Evolutionary conservation across 176 grass and related monocot genomes (phyloP).

Genomic region (Bolboschoenus planiculmis): DNA sequence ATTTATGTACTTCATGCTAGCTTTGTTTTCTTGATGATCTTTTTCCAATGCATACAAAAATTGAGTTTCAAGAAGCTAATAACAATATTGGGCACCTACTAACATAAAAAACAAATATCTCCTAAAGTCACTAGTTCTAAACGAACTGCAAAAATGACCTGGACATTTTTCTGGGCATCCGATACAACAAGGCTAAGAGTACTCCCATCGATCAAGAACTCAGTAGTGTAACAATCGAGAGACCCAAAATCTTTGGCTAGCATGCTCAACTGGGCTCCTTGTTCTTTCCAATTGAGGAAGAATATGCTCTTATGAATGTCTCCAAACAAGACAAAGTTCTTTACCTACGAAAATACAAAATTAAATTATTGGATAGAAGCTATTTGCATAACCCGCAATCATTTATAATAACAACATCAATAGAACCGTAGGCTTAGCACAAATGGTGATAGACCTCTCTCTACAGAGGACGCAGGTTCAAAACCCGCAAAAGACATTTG

Average conservation of each 20-base stretch:
- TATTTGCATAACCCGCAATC: background rate
- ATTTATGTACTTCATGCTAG: background rate
- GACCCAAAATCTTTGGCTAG: slow-evolving; percentile 93
- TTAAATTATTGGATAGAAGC: background rate
- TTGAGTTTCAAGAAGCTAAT: background rate
- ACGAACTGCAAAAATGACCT: slow-evolving; percentile 40
- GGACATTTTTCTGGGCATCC: slow-evolving; percentile 80
- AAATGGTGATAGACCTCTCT: too few species aligned
- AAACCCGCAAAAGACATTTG: too few species aligned
- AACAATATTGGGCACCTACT: background rate
- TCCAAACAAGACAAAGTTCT: slow-evolving; percentile 88
- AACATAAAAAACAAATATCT: background rate
- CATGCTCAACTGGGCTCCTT: slow-evolving; percentile 90
- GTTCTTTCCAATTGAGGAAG: slow-evolving; percentile 96
- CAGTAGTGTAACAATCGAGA: slow-evolving; percentile 86
- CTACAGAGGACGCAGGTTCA: too few species aligned
- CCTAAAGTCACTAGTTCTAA: background rate
- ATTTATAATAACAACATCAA: background rate
- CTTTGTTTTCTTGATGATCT: background rate
- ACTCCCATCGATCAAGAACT: slow-evolving; percentile 95
- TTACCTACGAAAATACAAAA: slow-evolving; percentile 59
- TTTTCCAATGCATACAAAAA: background rate
- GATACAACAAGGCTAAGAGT: slow-evolving; percentile 85
- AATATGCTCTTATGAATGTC: slow-evolving; percentile 97
- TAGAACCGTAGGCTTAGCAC: too few species aligned